phyloP scores from a whole-genome alignment of 768 basidiomycete species.

The Lentinula raphanica region DNA sequence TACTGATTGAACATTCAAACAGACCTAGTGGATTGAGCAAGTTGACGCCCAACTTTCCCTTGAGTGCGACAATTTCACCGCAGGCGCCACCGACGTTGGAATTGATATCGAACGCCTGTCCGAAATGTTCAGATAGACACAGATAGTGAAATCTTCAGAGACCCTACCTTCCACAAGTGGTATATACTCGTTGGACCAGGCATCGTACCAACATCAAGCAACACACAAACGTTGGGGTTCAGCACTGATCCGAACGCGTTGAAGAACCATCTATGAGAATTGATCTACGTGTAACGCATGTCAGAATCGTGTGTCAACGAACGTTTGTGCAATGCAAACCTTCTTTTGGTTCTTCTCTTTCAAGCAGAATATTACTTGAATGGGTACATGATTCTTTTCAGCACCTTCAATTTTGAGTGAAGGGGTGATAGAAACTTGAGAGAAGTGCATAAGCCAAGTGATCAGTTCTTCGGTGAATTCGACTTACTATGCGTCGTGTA shows the following conservation, averaged over 20 bases:
- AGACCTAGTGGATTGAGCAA: conserved; percentile 69
- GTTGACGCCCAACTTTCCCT: conserved; percentile 76
- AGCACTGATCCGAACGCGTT: conserved; percentile 80
- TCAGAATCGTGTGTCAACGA: background rate
- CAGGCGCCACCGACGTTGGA: conserved; percentile 90
- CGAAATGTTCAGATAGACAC: conserved; percentile 22
- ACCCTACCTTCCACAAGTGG: conserved; percentile 55
- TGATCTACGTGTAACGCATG: conserved; percentile 41
- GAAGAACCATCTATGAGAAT: conserved; percentile 94
- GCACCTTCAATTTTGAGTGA: conserved; percentile 77
- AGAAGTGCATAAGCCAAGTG: conserved; percentile 6
- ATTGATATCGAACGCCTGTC: conserved; percentile 79
- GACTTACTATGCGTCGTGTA: conserved; percentile 85
- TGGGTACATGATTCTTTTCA: conserved; percentile 77
- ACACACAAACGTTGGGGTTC: conserved; percentile 88
- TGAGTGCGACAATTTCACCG: conserved; percentile 92
- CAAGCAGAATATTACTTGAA: conserved; percentile 89
- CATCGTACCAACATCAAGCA: conserved; percentile 82
- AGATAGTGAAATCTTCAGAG: conserved; percentile 10
- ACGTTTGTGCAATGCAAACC: background rate
- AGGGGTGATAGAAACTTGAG: conserved; percentile 77
- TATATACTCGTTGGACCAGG: conserved; percentile 70
- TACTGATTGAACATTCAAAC: conserved; percentile 14
- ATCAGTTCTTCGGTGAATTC: background rate
- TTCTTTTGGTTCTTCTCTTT: conserved; percentile 95